Percentiles rank a stretch among this genome's conserved stretches.
phyloP scores from a whole-genome alignment of 129 eudicot species.

The Artemisia tridentata region DNA sequence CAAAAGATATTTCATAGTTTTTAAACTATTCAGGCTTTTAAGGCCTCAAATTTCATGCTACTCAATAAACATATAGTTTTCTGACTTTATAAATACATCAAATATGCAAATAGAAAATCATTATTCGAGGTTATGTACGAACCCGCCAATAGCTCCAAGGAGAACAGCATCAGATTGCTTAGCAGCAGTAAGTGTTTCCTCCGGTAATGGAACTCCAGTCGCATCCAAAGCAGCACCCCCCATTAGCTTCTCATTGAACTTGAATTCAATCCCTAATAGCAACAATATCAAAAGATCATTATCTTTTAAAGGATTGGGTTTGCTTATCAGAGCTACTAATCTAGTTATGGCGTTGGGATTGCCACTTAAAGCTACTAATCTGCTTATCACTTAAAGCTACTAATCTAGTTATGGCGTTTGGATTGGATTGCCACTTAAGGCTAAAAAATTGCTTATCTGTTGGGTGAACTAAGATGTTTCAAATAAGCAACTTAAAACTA shows the following conservation, averaged over 20 bases:
- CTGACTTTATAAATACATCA: neutral
- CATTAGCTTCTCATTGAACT: slow-evolving; percentile 81
- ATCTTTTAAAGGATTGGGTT: neutral
- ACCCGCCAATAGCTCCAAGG: slow-evolving; percentile 99
- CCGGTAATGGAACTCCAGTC: slow-evolving; percentile 93
- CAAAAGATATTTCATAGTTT: neutral
- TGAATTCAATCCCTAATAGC: slow-evolving; percentile 62
- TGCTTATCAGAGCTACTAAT: no score
- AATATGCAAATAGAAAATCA: neutral
- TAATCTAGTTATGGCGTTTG: neutral
- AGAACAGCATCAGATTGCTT: slow-evolving; percentile 91
- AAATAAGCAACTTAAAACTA: no score
- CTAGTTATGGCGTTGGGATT: neutral
- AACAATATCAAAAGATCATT: neutral
- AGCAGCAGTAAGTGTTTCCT: slow-evolving; percentile 80
- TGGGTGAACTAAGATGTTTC: no score
- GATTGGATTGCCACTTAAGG: neutral
- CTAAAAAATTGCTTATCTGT: neutral
- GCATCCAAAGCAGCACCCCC: slow-evolving; percentile 94
- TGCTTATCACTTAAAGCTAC: no score
- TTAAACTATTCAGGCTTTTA: neutral
- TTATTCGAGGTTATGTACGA: neutral
- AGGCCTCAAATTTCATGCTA: no score
- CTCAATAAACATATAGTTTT: neutral
- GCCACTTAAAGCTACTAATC: neutral